Percentiles rank a stretch among this genome's conserved stretches.
Conservation (phyloP, 495 filamentous ascomycete genomes). For the Trichoderma erinaceum region DNA sequence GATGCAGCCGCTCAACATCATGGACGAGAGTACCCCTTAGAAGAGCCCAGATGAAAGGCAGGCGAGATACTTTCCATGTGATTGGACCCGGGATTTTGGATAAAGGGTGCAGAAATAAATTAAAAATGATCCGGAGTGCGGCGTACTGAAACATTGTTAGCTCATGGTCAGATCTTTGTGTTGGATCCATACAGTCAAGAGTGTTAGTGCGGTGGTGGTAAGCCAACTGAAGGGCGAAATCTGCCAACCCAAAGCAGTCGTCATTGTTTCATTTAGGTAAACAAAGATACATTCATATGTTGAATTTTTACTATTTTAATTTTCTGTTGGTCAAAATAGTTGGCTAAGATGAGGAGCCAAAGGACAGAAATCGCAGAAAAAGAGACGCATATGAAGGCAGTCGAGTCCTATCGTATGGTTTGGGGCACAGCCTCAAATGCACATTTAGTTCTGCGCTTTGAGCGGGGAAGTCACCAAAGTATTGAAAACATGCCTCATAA, state of each 20-base stretch:
- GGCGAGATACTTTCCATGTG: conserved; percentile 35
- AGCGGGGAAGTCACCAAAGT: too few species aligned
- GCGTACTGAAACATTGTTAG: conserved; percentile 18
- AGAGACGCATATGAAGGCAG: too few species aligned
- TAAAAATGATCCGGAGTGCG: conserved; percentile 29
- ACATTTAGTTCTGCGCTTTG: too few species aligned
- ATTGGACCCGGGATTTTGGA: conserved; percentile 43
- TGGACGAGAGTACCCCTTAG: conserved; percentile 24
- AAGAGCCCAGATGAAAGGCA: conserved; percentile 30
- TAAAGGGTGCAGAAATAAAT: conserved; percentile 46
- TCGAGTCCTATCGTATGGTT: too few species aligned
- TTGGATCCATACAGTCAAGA: not conserved
- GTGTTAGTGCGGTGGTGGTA: not conserved
- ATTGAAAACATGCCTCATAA: too few species aligned
- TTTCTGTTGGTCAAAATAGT: too few species aligned
- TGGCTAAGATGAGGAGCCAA: too few species aligned
- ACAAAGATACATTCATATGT: too few species aligned
- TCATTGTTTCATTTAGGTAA: not conserved
- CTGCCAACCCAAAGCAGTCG: not conserved
- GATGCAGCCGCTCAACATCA: conserved; percentile 37
- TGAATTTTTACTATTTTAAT: too few species aligned
- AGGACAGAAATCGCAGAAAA: too few species aligned
- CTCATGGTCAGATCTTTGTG: not conserved
- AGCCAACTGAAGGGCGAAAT: not conserved
- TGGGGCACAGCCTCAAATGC: too few species aligned